Conservation (phyloP, 805 yeast genomes). For the Nakazawaea sp. region DNA sequence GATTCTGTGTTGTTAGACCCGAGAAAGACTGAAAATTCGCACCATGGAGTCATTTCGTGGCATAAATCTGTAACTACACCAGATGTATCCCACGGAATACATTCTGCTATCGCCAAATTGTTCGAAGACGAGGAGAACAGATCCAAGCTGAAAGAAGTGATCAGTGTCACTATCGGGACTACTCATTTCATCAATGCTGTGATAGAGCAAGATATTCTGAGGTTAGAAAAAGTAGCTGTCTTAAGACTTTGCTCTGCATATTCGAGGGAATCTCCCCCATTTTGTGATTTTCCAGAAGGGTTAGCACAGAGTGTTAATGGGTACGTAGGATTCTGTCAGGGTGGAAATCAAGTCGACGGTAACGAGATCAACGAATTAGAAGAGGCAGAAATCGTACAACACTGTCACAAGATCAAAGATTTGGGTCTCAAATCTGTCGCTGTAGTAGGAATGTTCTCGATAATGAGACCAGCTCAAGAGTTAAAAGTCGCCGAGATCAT, state of each 20-base stretch:
- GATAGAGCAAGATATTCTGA: conserved; percentile 34
- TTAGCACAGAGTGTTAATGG: conserved; percentile 28
- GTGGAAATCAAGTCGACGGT: conserved; percentile 40
- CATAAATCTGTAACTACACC: conserved; percentile 36
- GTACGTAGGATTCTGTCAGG: conserved; percentile 27
- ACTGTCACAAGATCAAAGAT: conserved; percentile 24
- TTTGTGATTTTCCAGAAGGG: conserved; percentile 36
- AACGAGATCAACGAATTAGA: conserved; percentile 26
- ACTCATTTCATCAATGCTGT: conserved; percentile 47
- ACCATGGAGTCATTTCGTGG: conserved; percentile 32
- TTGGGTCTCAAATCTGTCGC: conserved; percentile 30
- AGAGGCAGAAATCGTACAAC: conserved; percentile 22
- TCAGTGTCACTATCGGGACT: conserved; percentile 42
- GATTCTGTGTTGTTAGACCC: conserved; percentile 41
- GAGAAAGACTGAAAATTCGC: conserved; percentile 12
- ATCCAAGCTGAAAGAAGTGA: conserved; percentile 23
- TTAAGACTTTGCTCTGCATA: conserved; percentile 39
- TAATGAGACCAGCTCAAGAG: conserved; percentile 32
- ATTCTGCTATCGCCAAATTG: conserved; percentile 26
- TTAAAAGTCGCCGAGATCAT: conserved; percentile 25
- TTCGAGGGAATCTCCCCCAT: conserved; percentile 30
- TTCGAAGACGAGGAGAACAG: conserved; percentile 18
- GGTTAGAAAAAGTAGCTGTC: conserved; percentile 37
- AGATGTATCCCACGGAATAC: conserved; percentile 37
- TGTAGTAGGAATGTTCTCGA: conserved; percentile 34